A percentile compares a stretch with the other conserved stretches of the same genome.
Evolutionary conservation across 495 filamentous ascomycete species (phyloP).

Genomic region (Aspergillus leporis): DNA sequence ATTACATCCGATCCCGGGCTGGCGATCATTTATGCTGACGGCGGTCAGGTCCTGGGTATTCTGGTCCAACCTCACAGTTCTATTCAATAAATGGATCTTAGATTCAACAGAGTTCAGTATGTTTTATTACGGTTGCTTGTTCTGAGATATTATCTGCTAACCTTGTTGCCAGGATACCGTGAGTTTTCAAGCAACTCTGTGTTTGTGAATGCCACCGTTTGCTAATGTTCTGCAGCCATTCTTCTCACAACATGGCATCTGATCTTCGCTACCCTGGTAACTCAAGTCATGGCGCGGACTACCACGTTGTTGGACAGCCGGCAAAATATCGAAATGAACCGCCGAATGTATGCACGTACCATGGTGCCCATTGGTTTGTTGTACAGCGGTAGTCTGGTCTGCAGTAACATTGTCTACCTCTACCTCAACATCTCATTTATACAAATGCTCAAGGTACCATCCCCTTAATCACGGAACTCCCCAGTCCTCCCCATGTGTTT

Average conservation of each 20-base stretch:
- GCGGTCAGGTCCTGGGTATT: slow-evolving; percentile 20
- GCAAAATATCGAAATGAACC: slow-evolving; percentile 67
- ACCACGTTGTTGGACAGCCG: slow-evolving; percentile 68
- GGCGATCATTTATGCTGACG: not conserved
- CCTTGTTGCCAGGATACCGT: slow-evolving; percentile 18
- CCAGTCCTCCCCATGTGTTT: not conserved
- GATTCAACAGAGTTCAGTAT: slow-evolving; percentile 21
- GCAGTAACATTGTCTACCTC: slow-evolving; percentile 71
- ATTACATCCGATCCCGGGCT: not conserved
- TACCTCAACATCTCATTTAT: slow-evolving; percentile 78
- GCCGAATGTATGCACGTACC: slow-evolving; percentile 63
- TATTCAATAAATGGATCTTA: slow-evolving; percentile 27
- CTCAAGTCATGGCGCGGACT: slow-evolving; percentile 69
- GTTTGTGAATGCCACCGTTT: too few relatives aligned
- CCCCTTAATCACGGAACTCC: too few relatives aligned
- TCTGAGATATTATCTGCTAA: not conserved
- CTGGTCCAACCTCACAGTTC: slow-evolving; percentile 26
- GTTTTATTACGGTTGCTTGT: slow-evolving; percentile 1
- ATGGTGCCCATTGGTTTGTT: slow-evolving; percentile 76
- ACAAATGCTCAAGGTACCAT: slow-evolving; percentile 74
- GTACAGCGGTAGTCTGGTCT: slow-evolving; percentile 71
- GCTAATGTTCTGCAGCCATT: slow-evolving; percentile 39
- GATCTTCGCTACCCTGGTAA: slow-evolving; percentile 69
- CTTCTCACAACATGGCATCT: slow-evolving; percentile 80
- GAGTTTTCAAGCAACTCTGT: not conserved